phyloP scores from a whole-genome alignment of 345 rosid species.

The Eucalyptus erythrocorys region DNA sequence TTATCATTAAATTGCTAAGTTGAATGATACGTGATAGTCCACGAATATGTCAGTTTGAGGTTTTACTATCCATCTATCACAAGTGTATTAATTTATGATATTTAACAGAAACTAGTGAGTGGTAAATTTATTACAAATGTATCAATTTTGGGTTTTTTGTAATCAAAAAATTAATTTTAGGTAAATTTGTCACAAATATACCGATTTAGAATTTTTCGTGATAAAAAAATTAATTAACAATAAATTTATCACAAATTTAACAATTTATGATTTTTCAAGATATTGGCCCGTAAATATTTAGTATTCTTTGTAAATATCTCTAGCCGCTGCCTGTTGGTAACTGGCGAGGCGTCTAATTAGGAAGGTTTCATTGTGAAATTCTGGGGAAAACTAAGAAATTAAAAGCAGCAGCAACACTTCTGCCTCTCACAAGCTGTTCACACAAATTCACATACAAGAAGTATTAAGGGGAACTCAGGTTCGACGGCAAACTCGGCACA shows the following conservation, averaged over 20 bases:
- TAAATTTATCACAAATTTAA: no score
- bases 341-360: neutral
- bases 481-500: neutral
- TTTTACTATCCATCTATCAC: accelerated
- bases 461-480: neutral
- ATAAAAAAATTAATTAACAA: no score
- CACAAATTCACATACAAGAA: neutral
- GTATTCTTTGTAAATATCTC: neutral
- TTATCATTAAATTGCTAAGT: neutral
- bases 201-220: accelerated
- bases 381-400: neutral
- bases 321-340: neutral
- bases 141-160: accelerated
- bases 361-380: neutral
- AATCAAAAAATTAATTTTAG: no score
- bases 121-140: no score
- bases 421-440: neutral
- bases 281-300: accelerated
- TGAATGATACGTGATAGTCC: accelerated
- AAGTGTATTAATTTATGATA: no score
- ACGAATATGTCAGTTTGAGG: accelerated
- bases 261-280: no score
- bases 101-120: accelerated
- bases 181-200: no score
- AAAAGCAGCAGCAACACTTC: neutral